Percentiles rank a stretch among this genome's conserved stretches.
Conservation (phyloP, 208 protist genomes). For the Trypanosoma lewisi region DNA sequence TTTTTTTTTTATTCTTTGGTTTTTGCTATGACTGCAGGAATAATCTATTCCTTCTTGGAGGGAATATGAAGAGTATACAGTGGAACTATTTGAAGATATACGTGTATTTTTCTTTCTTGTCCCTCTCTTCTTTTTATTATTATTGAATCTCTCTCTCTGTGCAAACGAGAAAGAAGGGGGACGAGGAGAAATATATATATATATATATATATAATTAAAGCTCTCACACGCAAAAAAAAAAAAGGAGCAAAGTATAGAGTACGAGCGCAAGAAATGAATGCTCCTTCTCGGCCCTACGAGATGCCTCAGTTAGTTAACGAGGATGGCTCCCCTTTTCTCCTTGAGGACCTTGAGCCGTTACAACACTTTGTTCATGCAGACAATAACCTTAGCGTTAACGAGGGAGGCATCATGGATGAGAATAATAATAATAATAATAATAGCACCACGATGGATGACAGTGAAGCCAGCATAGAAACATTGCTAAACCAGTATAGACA, state of each 20-base stretch:
- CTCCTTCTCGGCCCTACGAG: conserved; percentile 5
- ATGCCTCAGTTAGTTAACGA: not conserved
- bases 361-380: not conserved
- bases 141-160: too few relatives aligned
- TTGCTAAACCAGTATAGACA: conserved; percentile 5
- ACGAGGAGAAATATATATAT: not conserved
- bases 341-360: not conserved
- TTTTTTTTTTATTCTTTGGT: too few relatives aligned
- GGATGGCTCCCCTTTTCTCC: conserved; percentile 5
- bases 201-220: not conserved
- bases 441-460: not conserved
- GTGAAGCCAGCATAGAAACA: not conserved
- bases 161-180: not conserved
- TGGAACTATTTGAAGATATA: conserved; percentile 11
- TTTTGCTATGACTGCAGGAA: too few relatives aligned
- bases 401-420: not conserved
- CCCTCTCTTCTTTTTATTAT: not conserved
- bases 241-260: not conserved
- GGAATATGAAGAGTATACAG: too few relatives aligned
- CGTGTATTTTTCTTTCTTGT: conserved; percentile 6
- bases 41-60: too few relatives aligned
- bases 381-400: not conserved
- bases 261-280: not conserved
- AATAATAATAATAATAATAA: not conserved
- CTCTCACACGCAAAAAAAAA: conserved; percentile 2